phyloP scores from a whole-genome alignment of 139 green algal genomes.

The Chlorella sp. region DNA sequence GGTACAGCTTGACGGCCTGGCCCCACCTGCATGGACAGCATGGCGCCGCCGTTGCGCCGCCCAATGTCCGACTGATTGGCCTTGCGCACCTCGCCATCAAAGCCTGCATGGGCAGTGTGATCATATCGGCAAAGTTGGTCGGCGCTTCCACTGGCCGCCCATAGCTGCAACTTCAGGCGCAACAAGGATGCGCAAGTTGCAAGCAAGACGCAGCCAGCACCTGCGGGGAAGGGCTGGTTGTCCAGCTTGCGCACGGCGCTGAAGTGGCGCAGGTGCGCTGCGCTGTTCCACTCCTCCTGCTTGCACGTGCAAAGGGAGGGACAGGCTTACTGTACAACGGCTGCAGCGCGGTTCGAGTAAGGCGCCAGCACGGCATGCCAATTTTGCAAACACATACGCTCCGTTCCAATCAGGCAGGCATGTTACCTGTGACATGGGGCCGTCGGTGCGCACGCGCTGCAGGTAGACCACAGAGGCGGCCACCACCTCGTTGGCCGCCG shows the following conservation, averaged over 20 bases:
- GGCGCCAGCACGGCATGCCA: too few species aligned
- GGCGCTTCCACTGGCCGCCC: too few species aligned
- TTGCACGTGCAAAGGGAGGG: background rate
- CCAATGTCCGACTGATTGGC: conserved; percentile 73
- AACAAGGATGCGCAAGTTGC: background rate
- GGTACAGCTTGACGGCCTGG: too few species aligned
- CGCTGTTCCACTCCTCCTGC: conserved; percentile 75
- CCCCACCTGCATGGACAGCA: conserved; percentile 63
- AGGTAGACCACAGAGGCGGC: conserved; percentile 81
- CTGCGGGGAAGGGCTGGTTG: conserved; percentile 76
- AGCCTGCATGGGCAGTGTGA: conserved; percentile 63
- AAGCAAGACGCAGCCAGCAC: conserved; percentile 2
- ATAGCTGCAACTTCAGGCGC: too few species aligned
- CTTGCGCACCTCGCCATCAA: conserved; percentile 73
- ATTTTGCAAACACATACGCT: too few species aligned
- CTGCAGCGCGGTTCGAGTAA: too few species aligned
- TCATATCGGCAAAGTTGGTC: too few species aligned
- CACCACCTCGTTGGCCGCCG: conserved; percentile 82
- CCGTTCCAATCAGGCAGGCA: background rate
- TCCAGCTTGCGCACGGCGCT: conserved; percentile 85
- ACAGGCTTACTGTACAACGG: too few species aligned
- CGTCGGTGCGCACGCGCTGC: conserved; percentile 43
- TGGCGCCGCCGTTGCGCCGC: conserved; percentile 71
- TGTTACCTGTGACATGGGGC: conserved; percentile 42
- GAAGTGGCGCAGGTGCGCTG: conserved; percentile 83